Conservation (phyloP, 768 basidiomycete species). For the Coprinopsis cinerea region DNA sequence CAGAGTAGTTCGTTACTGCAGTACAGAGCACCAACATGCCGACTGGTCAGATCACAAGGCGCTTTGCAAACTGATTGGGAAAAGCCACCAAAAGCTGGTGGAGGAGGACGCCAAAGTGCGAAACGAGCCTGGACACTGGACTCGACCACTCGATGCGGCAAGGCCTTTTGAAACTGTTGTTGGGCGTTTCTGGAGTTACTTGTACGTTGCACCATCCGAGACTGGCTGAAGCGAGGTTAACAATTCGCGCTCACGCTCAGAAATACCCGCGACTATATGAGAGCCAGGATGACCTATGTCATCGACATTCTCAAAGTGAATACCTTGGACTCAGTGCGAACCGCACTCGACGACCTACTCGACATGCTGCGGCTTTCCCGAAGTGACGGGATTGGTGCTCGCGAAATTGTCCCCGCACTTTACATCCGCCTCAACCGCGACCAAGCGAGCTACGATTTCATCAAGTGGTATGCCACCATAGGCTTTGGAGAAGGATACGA, state of each 20-base stretch:
- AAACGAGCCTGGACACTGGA: not conserved
- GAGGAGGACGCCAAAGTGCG: not conserved
- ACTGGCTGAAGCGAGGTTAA: not conserved
- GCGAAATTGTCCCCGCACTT: slow-evolving; percentile 1
- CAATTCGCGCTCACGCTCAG: not conserved
- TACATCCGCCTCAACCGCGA: slow-evolving; percentile 3
- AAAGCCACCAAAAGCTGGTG: not conserved
- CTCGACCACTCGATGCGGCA: too few relatives aligned
- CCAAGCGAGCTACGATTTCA: slow-evolving; percentile 6
- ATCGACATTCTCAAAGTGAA: not conserved
- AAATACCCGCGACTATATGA: not conserved
- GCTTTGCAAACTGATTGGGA: not conserved
- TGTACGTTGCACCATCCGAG: too few relatives aligned
- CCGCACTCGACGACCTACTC: not conserved
- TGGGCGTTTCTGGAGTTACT: not conserved
- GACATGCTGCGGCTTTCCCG: slow-evolving; percentile 5
- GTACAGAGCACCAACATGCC: not conserved
- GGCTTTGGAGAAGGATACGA: not conserved
- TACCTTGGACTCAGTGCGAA: not conserved
- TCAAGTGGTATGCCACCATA: slow-evolving; percentile 2
- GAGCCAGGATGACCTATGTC: not conserved
- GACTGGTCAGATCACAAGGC: not conserved
- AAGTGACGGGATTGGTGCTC: slow-evolving; percentile 2
- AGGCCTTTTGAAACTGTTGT: not conserved
- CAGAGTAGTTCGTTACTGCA: slow-evolving; percentile 1